Base-by-base conservation (phyloP, 805 yeast genomes). In the Suhomyces emberorum region DNA sequence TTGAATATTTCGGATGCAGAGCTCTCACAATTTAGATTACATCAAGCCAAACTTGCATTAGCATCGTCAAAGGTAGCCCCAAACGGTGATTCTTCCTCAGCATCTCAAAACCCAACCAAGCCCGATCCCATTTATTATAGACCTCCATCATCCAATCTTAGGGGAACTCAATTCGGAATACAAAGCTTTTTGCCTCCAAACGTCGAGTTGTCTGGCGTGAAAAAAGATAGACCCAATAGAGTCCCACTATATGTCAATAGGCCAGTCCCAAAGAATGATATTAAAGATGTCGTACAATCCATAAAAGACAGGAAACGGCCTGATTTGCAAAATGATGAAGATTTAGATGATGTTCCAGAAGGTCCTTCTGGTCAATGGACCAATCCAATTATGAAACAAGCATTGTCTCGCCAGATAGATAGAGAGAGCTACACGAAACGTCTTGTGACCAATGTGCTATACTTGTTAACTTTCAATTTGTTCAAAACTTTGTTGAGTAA, bases 361-460 rank as follows among this genome's bases (percentile, higher is more conserved):
- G 21, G 27, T 2, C 46, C 49, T 15, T 32, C 52, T 2, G 52
- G 53, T 7, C 65, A 62, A 20, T 64, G 72, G 71, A 48, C 49
- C 9, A 61, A 59, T 41, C 76, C 77, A 2, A 60, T 69, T 31
- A 63, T 75, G 39, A 56, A 54, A 32, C 53, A 63, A 24, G 80
- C 80, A 1, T 52, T 73, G 35, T 30, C 56, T 4, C 48, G 80
- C 23, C 75, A 73, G 40, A 59, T 65, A 2, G 69, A 70, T 44
- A 62, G 61, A 40, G 72, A 70, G 35, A 26, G 45, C 4, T 67
- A 65, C 43, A 47, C 62, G 26, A 58, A 57, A 27, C 55, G 47
- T n/a, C 39, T 69, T 6, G 35, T 67, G 17, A 43, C 46, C 9
- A 59, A 52, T 36, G 37, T 63, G 0, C 30, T 69, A 3, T 37